Base-by-base conservation (phyloP, 371 early-diverging fungal genomes). In the Parasitella parasitica region DNA sequence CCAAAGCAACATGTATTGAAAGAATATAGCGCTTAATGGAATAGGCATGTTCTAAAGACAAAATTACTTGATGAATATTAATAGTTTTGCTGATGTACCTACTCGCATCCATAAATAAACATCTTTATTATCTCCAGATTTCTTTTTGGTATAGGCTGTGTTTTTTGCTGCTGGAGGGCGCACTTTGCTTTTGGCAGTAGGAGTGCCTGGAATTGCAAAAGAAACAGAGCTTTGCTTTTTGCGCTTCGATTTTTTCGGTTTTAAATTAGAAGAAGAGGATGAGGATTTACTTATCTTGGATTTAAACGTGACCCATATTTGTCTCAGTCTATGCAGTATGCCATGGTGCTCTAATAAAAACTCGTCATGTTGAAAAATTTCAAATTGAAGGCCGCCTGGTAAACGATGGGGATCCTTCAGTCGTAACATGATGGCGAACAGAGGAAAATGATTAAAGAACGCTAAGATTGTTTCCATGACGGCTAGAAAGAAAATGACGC, bases 391-490 rank as follows among this genome's bases (percentile, higher is more conserved):
- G 7, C 84, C 84, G 37, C 84, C 94, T 34, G 98, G 97, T 32
- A 97, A 72, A 62, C 94, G 82, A 28, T 79, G 86, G 0, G 96
- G 95, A 61, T 96, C 95, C 61, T 94, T 93, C 43, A 95, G 57
- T 15, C 97, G 83, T 39, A 95, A 68, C 88, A 94, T 87, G 20
- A 96, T 82, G 28, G 94, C 94, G 78, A 97, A 96, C 13, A 96
- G 67, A 9, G 98, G 98, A 54, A 95, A 95, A 69, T 97, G 96
- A 69, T 97, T 97, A 43, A 97, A 77, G 34, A 95, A 83, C 0
- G 94, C 94, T 18, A 97, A 72, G 0, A 91, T 37, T 3, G 93
- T 89, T 66, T 96, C 95, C 78, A 92, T 76, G 7, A 86, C 69
- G 0, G 90, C 93, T 59, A 95, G 95, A 5, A 91, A 73, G 57